phyloP scores from a whole-genome alignment of 176 grass and related monocot species.

The Alloteropsis semialata region DNA sequence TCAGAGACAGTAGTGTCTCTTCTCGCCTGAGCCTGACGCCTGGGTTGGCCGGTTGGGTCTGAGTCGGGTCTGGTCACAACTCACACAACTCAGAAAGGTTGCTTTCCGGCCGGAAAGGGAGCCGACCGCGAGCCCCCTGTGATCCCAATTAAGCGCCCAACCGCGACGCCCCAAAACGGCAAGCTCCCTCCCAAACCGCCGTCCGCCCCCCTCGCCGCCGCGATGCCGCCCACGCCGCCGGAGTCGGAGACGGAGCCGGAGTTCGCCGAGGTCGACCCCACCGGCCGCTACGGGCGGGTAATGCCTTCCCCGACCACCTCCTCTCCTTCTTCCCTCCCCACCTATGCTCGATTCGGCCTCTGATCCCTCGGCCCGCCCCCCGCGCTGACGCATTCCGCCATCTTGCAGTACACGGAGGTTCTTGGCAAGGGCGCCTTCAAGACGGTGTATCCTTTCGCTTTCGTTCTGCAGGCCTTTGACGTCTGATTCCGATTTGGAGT shows the following conservation, averaged over 20 bases:
- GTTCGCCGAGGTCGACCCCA: conserved; percentile 77
- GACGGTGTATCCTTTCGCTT: conserved; percentile 71
- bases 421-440: conserved; percentile 78
- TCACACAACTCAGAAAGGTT: background rate
- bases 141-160: conserved; percentile 30
- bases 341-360: background rate
- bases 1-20: background rate
- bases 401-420: conserved; percentile 67
- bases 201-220: background rate
- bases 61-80: background rate
- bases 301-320: background rate
- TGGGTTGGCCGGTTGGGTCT: too few relatives aligned
- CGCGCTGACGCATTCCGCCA: background rate
- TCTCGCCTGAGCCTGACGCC: background rate
- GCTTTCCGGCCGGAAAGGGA: conserved; percentile 23
- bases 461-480: background rate
- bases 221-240: conserved; percentile 39
- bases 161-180: conserved; percentile 20
- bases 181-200: background rate
- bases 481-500: background rate
- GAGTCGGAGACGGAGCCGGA: conserved; percentile 36
- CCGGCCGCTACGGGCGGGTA: conserved; percentile 72
- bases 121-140: conserved; percentile 27
- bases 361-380: background rate
- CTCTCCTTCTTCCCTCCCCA: background rate